These are phyloP conservation scores for Dryas alaskensis DNA, from an alignment of 306 rosid genomes.

Conservation along the genomic window DNA sequence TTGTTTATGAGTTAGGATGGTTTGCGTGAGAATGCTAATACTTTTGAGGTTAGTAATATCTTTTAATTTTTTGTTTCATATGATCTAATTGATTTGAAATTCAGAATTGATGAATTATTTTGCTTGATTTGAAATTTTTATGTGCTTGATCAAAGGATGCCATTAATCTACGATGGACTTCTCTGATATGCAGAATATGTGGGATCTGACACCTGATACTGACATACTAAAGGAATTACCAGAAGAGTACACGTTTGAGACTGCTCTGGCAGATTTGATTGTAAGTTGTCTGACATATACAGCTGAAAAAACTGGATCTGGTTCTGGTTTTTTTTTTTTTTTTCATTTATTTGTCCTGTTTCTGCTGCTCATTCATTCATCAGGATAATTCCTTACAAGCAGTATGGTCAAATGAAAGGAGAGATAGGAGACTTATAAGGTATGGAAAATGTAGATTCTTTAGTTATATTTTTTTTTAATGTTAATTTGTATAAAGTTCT, in stretches of 20 bases:
- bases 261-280: constrained; percentile 66
- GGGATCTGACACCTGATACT: constrained; percentile 68
- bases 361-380: constrained; percentile 9
- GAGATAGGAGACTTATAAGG: constrained; percentile 40
- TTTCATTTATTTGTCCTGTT: constrained; percentile 5
- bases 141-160: not conserved
- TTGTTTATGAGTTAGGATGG: constrained; percentile 37
- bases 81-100: not conserved
- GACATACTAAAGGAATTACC: constrained; percentile 52
- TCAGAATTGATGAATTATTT: not conserved
- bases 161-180: constrained; percentile 1
- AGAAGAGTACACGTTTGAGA: constrained; percentile 52
- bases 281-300: constrained; percentile 33
- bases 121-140: not conserved
- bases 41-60: constrained; percentile 40
- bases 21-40: constrained; percentile 6
- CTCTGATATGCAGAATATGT: constrained; percentile 49
- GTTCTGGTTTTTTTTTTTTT: not conserved
- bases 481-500: not conserved
- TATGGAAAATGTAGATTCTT: constrained; percentile 9
- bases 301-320: not conserved
- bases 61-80: not conserved
- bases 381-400: constrained; percentile 79
- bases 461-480: not conserved
- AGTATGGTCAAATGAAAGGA: constrained; percentile 45